Conservation (phyloP, 176 grass and related monocot species). For the Paspalum vaginatum region DNA sequence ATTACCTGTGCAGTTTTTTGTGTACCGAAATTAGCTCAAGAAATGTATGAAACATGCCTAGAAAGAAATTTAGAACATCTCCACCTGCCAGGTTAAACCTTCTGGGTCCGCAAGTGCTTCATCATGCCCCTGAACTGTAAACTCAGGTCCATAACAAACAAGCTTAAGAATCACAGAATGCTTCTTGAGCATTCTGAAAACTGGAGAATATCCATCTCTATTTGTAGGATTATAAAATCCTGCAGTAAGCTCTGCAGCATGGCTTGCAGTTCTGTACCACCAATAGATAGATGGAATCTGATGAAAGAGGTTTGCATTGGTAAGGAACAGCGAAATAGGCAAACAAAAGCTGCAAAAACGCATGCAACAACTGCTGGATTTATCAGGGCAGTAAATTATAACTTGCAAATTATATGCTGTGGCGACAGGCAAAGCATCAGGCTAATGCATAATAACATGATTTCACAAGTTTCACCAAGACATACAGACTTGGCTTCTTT, state of each 20-base stretch:
- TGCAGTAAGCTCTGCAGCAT: slow-evolving; percentile 90
- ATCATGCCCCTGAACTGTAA: slow-evolving; percentile 47
- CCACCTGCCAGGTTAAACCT: slow-evolving; percentile 89
- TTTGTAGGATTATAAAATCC: slow-evolving; percentile 93
- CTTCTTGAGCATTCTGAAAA: slow-evolving; percentile 82
- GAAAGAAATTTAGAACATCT: slow-evolving; percentile 12
- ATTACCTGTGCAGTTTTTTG: slow-evolving; percentile 54
- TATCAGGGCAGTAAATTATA: slow-evolving; percentile 15
- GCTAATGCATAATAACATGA: slow-evolving; percentile 19
- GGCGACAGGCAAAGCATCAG: not conserved
- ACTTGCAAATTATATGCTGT: not conserved
- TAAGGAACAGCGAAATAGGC: slow-evolving; percentile 17
- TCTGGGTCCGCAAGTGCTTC: slow-evolving; percentile 66
- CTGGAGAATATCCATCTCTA: slow-evolving; percentile 77
- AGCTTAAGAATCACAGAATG: slow-evolving; percentile 74
- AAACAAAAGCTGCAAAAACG: not conserved
- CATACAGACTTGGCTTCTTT: not conserved
- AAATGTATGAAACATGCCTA: not conserved
- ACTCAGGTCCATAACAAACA: slow-evolving; percentile 55
- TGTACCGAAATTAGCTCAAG: slow-evolving; percentile 13
- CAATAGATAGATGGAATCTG: slow-evolving; percentile 86
- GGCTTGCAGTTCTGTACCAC: slow-evolving; percentile 85
- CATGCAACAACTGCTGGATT: slow-evolving; percentile 18
- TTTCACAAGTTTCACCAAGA: not conserved
- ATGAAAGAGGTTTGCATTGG: slow-evolving; percentile 30